Evolutionary conservation across 1,139 yeast genomes (phyloP).

Genomic region (Candida anutae): DNA sequence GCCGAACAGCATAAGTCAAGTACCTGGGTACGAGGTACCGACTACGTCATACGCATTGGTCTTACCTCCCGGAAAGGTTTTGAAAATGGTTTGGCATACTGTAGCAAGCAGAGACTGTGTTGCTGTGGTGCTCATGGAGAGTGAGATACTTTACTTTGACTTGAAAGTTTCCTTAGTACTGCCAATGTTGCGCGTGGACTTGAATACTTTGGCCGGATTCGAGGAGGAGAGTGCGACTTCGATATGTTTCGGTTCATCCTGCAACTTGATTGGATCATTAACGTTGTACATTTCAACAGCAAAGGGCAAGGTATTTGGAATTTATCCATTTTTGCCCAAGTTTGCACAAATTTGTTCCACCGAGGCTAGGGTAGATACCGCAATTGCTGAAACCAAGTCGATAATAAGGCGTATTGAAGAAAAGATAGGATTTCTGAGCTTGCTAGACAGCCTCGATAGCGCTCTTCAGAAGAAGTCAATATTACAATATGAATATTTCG

Average conservation of each 20-base stretch:
- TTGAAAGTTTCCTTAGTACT: conserved; percentile 15
- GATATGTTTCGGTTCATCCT: conserved; percentile 28
- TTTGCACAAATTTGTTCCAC: conserved; percentile 17
- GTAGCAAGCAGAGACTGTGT: conserved; percentile 18
- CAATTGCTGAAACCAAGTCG: conserved; percentile 18
- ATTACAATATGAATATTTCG: conserved; percentile 15
- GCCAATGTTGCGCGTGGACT: conserved; percentile 20
- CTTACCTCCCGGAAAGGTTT: conserved; percentile 12
- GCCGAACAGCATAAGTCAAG: conserved; percentile 11
- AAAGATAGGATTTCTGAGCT: conserved; percentile 8
- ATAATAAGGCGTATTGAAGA: conserved; percentile 13
- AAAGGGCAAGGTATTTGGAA: conserved; percentile 18
- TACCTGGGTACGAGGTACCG: conserved; percentile 3
- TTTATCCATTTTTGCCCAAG: conserved; percentile 25
- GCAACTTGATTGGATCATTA: conserved; percentile 23
- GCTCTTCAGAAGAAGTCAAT: conserved; percentile 10
- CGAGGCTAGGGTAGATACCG: conserved; percentile 13
- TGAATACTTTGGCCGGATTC: conserved; percentile 10
- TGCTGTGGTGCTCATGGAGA: conserved; percentile 24
- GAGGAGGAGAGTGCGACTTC: conserved; percentile 16
- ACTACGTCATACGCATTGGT: background rate
- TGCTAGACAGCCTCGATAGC: conserved; percentile 8
- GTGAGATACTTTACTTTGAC: conserved; percentile 22
- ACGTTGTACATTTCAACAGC: conserved; percentile 27
- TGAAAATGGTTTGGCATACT: conserved; percentile 28